A percentile compares a stretch with the other conserved stretches of the same genome.
Conservation (phyloP, 129 eudicot species). For the Tagetes erecta region DNA sequence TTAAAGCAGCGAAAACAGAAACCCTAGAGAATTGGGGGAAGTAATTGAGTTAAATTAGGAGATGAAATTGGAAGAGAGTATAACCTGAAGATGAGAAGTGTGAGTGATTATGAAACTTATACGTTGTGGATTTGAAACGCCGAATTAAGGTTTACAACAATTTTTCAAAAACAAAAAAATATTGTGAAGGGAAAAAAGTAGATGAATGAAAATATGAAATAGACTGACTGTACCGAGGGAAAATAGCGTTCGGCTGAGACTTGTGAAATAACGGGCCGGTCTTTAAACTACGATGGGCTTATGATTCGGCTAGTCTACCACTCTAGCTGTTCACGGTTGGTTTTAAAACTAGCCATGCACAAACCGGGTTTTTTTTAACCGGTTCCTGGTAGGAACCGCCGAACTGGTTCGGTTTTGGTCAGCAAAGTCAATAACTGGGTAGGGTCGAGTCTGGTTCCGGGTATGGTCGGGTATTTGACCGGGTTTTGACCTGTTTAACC, state of each 20-base stretch:
- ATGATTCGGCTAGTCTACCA: neutral
- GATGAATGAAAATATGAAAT: neutral
- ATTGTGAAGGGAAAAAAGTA: neutral
- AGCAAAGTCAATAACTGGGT: too few relatives aligned
- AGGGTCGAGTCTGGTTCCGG: too few relatives aligned
- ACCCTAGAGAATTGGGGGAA: conserved; percentile 26
- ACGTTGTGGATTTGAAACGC: conserved; percentile 14
- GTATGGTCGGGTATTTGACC: too few relatives aligned
- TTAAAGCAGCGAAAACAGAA: conserved; percentile 17
- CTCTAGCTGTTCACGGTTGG: too few relatives aligned
- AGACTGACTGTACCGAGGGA: neutral
- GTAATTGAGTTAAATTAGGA: conserved; percentile 2
- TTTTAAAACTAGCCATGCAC: too few relatives aligned
- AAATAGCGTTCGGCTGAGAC: neutral
- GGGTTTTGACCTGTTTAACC: too few relatives aligned
- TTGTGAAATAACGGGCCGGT: neutral
- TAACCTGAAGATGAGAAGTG: conserved; percentile 28
- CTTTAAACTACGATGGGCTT: neutral
- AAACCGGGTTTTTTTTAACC: too few relatives aligned
- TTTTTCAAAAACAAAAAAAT: neutral
- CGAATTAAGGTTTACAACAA: neutral
- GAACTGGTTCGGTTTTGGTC: too few relatives aligned
- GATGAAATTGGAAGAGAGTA: neutral
- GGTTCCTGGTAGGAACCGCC: too few relatives aligned
- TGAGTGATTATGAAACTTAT: conserved; percentile 19